These are phyloP conservation scores for Mucor indicus DNA, from an alignment of 371 early-diverging fungal species.

Conservation along the genomic window DNA sequence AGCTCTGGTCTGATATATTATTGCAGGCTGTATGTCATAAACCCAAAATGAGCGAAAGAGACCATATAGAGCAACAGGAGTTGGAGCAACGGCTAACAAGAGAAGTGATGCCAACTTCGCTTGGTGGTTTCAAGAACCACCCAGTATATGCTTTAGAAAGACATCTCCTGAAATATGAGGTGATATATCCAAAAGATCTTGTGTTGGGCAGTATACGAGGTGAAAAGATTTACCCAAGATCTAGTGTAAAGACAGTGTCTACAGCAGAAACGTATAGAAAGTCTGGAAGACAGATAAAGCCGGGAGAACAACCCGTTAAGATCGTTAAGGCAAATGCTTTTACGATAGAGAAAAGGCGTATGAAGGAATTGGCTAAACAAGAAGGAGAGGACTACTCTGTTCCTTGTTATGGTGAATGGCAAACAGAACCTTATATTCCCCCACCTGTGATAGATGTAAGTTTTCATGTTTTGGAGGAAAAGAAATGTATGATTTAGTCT, in stretches of 20 bases:
- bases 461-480: not conserved
- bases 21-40: constrained; percentile 9
- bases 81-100: constrained; percentile 38
- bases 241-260: constrained; percentile 55
- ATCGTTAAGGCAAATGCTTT: constrained; percentile 62
- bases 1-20: constrained; percentile 33
- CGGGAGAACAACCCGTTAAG: constrained; percentile 65
- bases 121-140: constrained; percentile 78
- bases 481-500: not conserved
- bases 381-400: constrained; percentile 32
- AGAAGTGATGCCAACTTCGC: constrained; percentile 79
- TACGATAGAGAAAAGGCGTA: constrained; percentile 55
- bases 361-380: constrained; percentile 43
- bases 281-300: constrained; percentile 50
- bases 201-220: constrained; percentile 73
- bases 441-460: constrained; percentile 65
- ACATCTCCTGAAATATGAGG: constrained; percentile 75
- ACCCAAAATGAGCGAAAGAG: constrained; percentile 17
- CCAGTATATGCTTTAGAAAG: constrained; percentile 83
- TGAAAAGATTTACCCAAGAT: constrained; percentile 79
- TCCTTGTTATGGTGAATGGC: constrained; percentile 84
- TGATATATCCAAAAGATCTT: constrained; percentile 61
- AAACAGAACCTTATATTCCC: constrained; percentile 69
- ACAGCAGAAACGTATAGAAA: constrained; percentile 71
- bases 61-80: constrained; percentile 51